These are phyloP conservation scores for Colletotrichum chlorophyti DNA, from an alignment of 2,329 filamentous ascomycete species.

Conservation along the genomic window DNA sequence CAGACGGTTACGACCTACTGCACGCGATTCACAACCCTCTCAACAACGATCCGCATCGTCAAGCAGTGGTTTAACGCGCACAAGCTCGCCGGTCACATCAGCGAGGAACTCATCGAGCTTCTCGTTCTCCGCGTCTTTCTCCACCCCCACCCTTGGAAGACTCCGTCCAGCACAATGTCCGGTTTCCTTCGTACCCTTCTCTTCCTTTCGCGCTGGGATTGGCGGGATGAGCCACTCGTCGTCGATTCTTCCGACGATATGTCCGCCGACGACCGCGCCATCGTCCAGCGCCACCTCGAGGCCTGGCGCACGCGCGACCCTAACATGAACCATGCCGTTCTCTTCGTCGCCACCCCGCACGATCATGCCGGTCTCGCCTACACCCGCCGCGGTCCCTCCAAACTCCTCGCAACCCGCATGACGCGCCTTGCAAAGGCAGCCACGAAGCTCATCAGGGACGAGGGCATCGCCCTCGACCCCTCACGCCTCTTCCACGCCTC, in stretches of 20 bases:
- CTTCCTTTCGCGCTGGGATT: slow-evolving; percentile 89
- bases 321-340: slow-evolving; percentile 79
- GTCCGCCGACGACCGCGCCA: slow-evolving; percentile 63
- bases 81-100: slow-evolving; percentile 77
- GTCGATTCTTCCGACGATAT: slow-evolving; percentile 77
- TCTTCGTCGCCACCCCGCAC: slow-evolving; percentile 82
- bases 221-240: slow-evolving; percentile 82
- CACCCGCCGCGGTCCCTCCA: slow-evolving; percentile 75
- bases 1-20: slow-evolving; percentile 82
- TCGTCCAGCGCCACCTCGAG: slow-evolving; percentile 75
- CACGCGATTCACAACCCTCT: slow-evolving; percentile 81
- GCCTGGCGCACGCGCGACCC: slow-evolving; percentile 90
- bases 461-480: slow-evolving; percentile 60
- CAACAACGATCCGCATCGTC: slow-evolving; percentile 80
- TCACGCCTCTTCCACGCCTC: slow-evolving; percentile 75
- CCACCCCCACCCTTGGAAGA: slow-evolving; percentile 79
- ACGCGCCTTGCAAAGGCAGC: slow-evolving; percentile 82
- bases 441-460: slow-evolving; percentile 62
- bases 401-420: slow-evolving; percentile 85
- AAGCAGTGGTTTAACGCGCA: slow-evolving; percentile 92
- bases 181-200: slow-evolving; percentile 83
- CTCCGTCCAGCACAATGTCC: slow-evolving; percentile 77
- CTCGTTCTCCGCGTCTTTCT: slow-evolving; percentile 81
- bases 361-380: slow-evolving; percentile 82
- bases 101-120: slow-evolving; percentile 84